Conservation (phyloP, 306 rosid species). For the Sechiopsis laciniata region DNA sequence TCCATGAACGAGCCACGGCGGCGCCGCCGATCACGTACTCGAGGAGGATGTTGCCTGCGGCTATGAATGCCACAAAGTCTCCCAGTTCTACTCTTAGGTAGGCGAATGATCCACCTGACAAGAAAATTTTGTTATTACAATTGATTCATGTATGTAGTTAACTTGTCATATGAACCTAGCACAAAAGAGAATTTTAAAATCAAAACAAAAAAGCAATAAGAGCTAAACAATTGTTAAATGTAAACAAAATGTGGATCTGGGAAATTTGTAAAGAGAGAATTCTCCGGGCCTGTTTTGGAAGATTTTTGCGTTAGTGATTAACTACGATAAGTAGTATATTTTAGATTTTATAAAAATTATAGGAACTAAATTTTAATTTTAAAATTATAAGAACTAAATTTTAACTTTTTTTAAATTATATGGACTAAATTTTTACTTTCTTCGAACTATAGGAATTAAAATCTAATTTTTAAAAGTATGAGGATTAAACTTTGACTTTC, state of each 20-base stretch:
- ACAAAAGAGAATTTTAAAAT: neutral
- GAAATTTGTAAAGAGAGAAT: neutral
- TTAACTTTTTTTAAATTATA: too few species aligned
- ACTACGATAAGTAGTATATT: too few species aligned
- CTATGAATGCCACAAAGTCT: slow-evolving; percentile 70
- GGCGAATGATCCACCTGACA: slow-evolving; percentile 75
- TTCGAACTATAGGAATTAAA: too few species aligned
- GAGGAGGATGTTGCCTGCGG: slow-evolving; percentile 74
- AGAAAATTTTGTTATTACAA: neutral
- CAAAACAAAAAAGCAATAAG: too few species aligned
- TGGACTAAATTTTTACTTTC: too few species aligned
- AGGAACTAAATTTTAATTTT: too few species aligned
- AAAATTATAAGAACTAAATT: too few species aligned
- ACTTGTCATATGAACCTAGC: neutral
- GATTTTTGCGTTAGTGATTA: too few species aligned
- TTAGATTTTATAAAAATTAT: too few species aligned
- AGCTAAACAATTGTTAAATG: neutral
- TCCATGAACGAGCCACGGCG: slow-evolving; percentile 78
- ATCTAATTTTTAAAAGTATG: too few species aligned
- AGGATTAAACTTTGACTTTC: too few species aligned
- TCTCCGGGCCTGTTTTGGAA: neutral
- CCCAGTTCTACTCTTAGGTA: slow-evolving; percentile 78
- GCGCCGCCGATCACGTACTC: slow-evolving; percentile 62
- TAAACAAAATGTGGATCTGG: neutral
- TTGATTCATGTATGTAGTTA: neutral